These are phyloP conservation scores for Abortiporus biennis DNA, from an alignment of 1,284 basidiomycete genomes.

Conservation along the genomic window DNA sequence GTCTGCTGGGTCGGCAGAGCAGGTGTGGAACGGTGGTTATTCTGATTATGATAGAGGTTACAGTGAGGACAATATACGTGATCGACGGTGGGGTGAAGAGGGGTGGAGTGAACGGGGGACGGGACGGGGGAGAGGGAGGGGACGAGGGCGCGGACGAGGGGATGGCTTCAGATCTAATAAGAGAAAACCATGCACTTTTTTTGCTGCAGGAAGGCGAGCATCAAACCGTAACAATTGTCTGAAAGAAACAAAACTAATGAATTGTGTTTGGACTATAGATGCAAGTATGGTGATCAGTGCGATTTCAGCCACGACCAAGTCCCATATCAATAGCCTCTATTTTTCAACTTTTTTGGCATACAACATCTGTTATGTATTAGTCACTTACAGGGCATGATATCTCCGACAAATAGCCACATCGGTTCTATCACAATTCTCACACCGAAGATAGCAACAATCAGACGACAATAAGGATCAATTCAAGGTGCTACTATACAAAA, in stretches of 20 bases:
- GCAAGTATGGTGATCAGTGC: conserved; percentile 80
- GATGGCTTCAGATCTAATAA: conserved; percentile 68
- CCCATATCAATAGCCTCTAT: too few species aligned
- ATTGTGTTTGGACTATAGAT: conserved; percentile 48
- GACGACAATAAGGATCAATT: too few species aligned
- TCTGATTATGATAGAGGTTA: conserved; percentile 30
- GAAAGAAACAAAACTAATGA: conserved; percentile 45
- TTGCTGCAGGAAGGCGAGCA: conserved; percentile 85
- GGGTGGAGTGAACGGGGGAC: conserved; percentile 29
- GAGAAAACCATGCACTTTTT: conserved; percentile 83
- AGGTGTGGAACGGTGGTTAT: conserved; percentile 21
- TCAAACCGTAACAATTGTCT: conserved; percentile 31
- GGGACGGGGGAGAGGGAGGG: conserved; percentile 45
- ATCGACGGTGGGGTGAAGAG: conserved; percentile 39
- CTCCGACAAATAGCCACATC: too few species aligned
- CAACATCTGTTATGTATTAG: too few species aligned
- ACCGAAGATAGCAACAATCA: too few species aligned
- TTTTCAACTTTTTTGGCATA: too few species aligned
- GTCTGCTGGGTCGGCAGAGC: conserved; percentile 15
- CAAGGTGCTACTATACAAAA: too few species aligned
- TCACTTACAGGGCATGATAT: too few species aligned
- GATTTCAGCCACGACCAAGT: conserved; percentile 73
- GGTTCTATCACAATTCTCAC: too few species aligned
- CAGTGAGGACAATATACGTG: conserved; percentile 39
- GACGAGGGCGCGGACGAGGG: conserved; percentile 45